Evolutionary conservation across 202 grass and related monocot genomes (phyloP).

Genomic region (Eragrostis tef): DNA sequence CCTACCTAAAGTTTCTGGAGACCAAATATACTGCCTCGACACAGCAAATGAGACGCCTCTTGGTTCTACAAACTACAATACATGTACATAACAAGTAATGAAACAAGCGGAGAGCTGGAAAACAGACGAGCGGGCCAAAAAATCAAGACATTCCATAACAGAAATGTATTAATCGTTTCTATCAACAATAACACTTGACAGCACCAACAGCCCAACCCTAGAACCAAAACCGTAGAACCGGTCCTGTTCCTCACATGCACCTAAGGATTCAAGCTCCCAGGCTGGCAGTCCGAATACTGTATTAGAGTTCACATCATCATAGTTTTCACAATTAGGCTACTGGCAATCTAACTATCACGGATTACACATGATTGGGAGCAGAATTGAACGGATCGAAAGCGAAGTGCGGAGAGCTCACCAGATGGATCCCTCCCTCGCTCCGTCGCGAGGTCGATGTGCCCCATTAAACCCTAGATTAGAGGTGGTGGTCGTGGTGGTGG

Average conservation of each 20-base stretch:
- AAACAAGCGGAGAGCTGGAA: background rate
- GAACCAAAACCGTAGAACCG: background rate
- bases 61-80: background rate
- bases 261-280: background rate
- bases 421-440: background rate
- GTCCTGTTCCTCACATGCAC: background rate
- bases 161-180: background rate
- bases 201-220: background rate
- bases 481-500: background rate
- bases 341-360: no score
- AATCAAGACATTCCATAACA: background rate
- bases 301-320: background rate
- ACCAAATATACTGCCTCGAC: background rate
- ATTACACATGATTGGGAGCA: background rate
- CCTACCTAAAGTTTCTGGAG: background rate
- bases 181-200: background rate
- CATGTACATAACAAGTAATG: background rate
- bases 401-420: constrained; percentile 9
- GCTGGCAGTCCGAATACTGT: background rate
- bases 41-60: background rate
- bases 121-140: no score
- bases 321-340: no score
- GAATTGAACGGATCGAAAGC: background rate
- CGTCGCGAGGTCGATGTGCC: background rate
- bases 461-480: constrained; percentile 42